Conservation (phyloP, 2,329 filamentous ascomycete genomes). For the Fusarium protoensiforme region DNA sequence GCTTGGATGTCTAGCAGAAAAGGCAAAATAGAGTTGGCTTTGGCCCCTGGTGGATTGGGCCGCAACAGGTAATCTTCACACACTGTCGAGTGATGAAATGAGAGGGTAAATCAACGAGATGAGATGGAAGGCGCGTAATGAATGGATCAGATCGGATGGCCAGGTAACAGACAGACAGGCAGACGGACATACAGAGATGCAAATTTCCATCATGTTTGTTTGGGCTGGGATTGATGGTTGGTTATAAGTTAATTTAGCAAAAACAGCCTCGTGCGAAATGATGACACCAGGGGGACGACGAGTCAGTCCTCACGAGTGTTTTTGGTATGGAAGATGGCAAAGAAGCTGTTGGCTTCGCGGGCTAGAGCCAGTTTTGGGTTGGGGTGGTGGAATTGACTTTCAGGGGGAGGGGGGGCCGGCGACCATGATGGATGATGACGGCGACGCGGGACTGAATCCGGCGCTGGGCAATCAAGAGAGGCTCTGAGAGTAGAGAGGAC, state of each 20-base stretch:
- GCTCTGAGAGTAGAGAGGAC: not conserved
- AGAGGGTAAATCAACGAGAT: not conserved
- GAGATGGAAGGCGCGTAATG: not conserved
- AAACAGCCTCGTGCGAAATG: conserved; percentile 31
- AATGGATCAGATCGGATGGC: not conserved
- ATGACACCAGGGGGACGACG: conserved; percentile 19
- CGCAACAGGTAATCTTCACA: not conserved
- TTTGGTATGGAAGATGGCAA: not conserved
- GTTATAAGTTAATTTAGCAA: conserved; percentile 18
- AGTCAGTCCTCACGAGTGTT: conserved; percentile 9
- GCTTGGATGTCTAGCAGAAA: not conserved
- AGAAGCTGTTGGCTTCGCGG: not conserved
- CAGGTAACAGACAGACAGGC: not conserved
- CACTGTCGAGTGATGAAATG: not conserved
- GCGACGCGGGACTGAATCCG: conserved; percentile 13
- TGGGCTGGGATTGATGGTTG: conserved; percentile 13
- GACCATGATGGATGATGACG: conserved; percentile 9
- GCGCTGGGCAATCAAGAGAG: conserved; percentile 6
- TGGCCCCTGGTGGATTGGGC: not conserved
- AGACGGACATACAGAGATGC: not conserved
- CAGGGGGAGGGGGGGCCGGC: conserved; percentile 6
- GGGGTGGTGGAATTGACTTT: conserved; percentile 26
- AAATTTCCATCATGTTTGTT: conserved; percentile 1
- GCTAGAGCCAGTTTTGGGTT: not conserved
- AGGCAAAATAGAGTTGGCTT: conserved; percentile 9